These are phyloP conservation scores for Mortierella sp. DNA, from an alignment of 371 early-diverging fungal genomes.

Conservation along the genomic window DNA sequence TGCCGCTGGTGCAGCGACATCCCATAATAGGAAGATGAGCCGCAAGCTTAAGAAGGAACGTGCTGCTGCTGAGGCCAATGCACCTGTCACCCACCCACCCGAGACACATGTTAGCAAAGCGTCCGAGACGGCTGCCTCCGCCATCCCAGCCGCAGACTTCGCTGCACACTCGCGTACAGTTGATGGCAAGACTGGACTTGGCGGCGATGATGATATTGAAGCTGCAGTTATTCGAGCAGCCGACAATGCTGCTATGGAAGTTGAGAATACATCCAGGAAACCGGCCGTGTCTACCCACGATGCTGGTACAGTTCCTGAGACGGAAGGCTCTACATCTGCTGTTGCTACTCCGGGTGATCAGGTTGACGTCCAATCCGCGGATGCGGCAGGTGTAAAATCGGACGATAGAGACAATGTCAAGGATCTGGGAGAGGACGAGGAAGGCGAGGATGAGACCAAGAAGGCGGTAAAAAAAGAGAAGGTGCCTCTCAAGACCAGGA, in stretches of 20 bases:
- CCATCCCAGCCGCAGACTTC: not conserved
- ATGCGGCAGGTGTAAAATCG: not conserved
- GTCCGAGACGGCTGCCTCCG: constrained; percentile 3
- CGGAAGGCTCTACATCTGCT: not conserved
- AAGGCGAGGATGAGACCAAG: not conserved
- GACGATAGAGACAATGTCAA: constrained; percentile 1
- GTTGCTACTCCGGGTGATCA: not conserved
- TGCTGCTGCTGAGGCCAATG: not conserved
- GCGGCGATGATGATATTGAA: not conserved
- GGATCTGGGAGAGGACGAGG: constrained; percentile 2
- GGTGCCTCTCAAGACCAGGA: constrained; percentile 6
- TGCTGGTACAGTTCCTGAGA: too few relatives aligned
- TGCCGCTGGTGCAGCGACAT: constrained; percentile 1
- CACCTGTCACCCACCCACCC: not conserved
- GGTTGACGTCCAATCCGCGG: not conserved
- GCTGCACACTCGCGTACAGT: not conserved
- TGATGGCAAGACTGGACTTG: not conserved
- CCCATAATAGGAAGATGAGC: not conserved
- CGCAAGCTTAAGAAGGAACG: not conserved
- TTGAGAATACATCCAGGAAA: not conserved
- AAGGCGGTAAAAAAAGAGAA: constrained; percentile 4
- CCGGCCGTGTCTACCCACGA: not conserved
- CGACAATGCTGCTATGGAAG: not conserved
- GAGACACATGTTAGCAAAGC: constrained; percentile 4
- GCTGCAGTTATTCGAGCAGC: not conserved